Evolutionary conservation across 2,329 filamentous ascomycete genomes (phyloP).

Genomic region (Penicillium thymicola): DNA sequence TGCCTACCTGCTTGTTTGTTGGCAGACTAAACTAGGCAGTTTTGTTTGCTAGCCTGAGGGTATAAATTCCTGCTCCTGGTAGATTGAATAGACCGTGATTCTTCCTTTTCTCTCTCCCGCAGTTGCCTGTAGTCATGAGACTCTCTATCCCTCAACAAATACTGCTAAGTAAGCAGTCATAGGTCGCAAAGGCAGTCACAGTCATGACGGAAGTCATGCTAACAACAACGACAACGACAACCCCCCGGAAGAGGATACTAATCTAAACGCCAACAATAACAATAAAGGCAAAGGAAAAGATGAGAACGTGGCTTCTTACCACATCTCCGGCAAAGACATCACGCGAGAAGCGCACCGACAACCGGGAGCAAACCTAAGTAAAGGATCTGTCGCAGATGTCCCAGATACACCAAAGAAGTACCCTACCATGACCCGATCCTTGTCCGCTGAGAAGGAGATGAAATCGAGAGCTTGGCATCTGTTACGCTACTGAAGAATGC

Average conservation of each 20-base stretch:
- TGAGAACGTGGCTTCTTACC: neutral
- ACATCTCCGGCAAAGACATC: neutral
- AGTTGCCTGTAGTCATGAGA: too few species aligned
- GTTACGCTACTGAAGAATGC: neutral
- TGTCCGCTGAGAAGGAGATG: neutral
- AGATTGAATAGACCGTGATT: too few species aligned
- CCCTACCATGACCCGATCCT: neutral
- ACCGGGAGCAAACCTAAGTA: neutral
- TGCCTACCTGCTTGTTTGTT: too few species aligned
- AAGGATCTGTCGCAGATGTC: neutral
- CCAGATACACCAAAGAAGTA: neutral
- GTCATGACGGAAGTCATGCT: neutral
- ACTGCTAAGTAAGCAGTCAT: neutral
- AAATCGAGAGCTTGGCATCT: neutral
- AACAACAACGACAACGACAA: neutral
- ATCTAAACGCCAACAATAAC: neutral
- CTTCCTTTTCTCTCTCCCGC: too few species aligned
- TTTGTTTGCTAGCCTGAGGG: too few species aligned
- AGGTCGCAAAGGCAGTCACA: neutral
- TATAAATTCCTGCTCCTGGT: too few species aligned
- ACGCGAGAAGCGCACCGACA: neutral
- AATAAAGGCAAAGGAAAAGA: neutral
- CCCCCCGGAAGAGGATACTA: neutral
- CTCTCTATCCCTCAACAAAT: neutral
- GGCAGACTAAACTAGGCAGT: too few species aligned